phyloP scores from a whole-genome alignment of 805 yeast genomes.

The Lachancea sp. region DNA sequence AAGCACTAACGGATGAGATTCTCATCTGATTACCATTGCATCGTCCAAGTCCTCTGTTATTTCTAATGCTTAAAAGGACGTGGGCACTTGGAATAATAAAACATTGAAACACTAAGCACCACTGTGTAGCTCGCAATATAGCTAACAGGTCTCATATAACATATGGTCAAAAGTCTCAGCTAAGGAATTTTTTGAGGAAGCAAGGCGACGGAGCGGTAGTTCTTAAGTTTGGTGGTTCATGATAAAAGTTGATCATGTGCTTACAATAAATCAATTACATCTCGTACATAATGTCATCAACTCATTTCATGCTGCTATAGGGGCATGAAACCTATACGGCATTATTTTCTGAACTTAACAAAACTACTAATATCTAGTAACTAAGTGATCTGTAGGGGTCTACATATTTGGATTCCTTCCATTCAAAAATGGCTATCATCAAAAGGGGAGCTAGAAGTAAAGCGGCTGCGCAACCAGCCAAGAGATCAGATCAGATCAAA shows the following conservation, averaged over 20 bases:
- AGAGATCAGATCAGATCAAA: conserved; percentile 51
- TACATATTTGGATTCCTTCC: too few relatives aligned
- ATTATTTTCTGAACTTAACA: neutral
- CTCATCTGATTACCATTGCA: neutral
- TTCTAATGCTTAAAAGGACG: neutral
- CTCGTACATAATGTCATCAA: conserved; percentile 1
- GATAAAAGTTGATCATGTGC: neutral
- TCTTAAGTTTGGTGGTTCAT: too few relatives aligned
- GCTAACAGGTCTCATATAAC: neutral
- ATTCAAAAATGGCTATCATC: conserved; percentile 58
- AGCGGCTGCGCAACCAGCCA: conserved; percentile 47
- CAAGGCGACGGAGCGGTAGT: too few relatives aligned
- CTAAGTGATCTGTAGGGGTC: too few relatives aligned
- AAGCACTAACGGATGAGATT: conserved; percentile 39
- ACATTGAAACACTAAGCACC: neutral
- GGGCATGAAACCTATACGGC: neutral
- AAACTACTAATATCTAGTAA: neutral
- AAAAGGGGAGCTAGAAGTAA: conserved; percentile 65
- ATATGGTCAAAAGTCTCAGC: neutral
- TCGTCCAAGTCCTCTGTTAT: neutral
- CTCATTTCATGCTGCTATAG: neutral
- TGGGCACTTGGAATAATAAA: neutral
- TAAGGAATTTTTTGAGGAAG: too few relatives aligned
- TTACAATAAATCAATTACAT: neutral
- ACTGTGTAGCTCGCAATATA: neutral